Percentiles rank a stretch among this genome's conserved stretches.
phyloP scores from a whole-genome alignment of 2,329 filamentous ascomycete species.

The Exophiala bonariae region DNA sequence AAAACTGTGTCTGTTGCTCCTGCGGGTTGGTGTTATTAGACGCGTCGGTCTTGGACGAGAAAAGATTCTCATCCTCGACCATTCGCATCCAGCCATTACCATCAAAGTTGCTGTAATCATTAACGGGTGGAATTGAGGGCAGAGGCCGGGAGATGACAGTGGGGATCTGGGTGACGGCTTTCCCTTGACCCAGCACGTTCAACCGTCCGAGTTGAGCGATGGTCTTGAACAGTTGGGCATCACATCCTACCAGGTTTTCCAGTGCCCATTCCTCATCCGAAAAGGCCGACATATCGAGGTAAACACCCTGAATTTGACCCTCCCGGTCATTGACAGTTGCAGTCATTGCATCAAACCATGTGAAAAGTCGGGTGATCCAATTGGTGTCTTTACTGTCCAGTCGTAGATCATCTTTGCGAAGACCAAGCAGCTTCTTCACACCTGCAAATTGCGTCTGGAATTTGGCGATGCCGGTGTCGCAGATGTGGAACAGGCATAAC shows the following conservation, averaged over 20 bases:
- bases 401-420: conserved; percentile 65
- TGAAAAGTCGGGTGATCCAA: conserved; percentile 93
- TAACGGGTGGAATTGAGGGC: conserved; percentile 24
- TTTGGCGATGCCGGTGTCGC: conserved; percentile 87
- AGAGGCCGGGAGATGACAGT: conserved; percentile 35
- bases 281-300: conserved; percentile 63
- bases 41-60: conserved; percentile 34
- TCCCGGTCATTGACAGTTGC: conserved; percentile 91
- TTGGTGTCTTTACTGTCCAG: conserved; percentile 43
- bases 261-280: conserved; percentile 69
- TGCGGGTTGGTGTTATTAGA: conserved; percentile 25
- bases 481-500: conserved; percentile 89
- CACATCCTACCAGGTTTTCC: conserved; percentile 86
- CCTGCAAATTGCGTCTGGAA: conserved; percentile 93
- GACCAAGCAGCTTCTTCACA: conserved; percentile 82
- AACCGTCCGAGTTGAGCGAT: conserved; percentile 80
- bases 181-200: conserved; percentile 76
- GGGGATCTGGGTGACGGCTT: conserved; percentile 35
- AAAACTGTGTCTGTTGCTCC: conserved; percentile 66
- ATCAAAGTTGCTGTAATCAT: conserved; percentile 57
- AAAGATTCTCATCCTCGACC: conserved; percentile 51
- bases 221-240: conserved; percentile 81
- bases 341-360: conserved; percentile 91
- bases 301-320: conserved; percentile 68
- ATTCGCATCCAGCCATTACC: conserved; percentile 43